Percentiles rank a stretch among this genome's conserved stretches.
Conservation (phyloP, 2,329 filamentous ascomycete species). For the Lachnellula arida region DNA sequence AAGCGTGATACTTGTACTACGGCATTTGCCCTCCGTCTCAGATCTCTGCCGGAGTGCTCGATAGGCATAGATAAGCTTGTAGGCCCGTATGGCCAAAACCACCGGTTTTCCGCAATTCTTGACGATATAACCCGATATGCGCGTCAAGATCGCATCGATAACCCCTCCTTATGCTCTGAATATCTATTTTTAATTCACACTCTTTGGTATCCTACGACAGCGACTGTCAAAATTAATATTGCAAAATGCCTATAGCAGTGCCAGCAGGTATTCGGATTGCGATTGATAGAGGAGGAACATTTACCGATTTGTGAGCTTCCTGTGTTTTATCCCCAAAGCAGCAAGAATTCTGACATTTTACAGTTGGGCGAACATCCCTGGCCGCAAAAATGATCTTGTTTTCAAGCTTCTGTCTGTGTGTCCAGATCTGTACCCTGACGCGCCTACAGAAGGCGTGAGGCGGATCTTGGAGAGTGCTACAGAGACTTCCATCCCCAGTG, state of each 20-base stretch:
- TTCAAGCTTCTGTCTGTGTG: slow-evolving; percentile 73
- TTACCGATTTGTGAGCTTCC: slow-evolving; percentile 48
- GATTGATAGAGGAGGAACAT: slow-evolving; percentile 56
- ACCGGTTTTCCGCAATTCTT: too few species aligned
- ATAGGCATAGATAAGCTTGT: too few species aligned
- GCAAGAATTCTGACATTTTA: neutral
- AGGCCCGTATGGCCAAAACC: too few species aligned
- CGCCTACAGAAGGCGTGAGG: slow-evolving; percentile 61
- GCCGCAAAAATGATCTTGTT: slow-evolving; percentile 55
- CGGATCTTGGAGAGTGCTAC: slow-evolving; percentile 57
- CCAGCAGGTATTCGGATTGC: slow-evolving; percentile 9
- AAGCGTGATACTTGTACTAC: neutral
- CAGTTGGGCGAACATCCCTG: slow-evolving; percentile 41
- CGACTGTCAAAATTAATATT: neutral
- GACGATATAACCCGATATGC: too few species aligned
- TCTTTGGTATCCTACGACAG: neutral
- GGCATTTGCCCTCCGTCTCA: too few species aligned
- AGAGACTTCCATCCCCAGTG: slow-evolving; percentile 37
- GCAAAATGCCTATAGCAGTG: neutral
- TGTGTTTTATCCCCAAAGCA: neutral
- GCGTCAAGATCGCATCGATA: too few species aligned
- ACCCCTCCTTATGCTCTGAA: too few species aligned
- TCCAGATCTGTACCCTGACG: slow-evolving; percentile 61
- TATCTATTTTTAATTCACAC: too few species aligned
- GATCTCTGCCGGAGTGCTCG: too few species aligned